These are phyloP conservation scores for Verticillium albo-atrum DNA, from an alignment of 2,329 filamentous ascomycete species.

Conservation along the genomic window DNA sequence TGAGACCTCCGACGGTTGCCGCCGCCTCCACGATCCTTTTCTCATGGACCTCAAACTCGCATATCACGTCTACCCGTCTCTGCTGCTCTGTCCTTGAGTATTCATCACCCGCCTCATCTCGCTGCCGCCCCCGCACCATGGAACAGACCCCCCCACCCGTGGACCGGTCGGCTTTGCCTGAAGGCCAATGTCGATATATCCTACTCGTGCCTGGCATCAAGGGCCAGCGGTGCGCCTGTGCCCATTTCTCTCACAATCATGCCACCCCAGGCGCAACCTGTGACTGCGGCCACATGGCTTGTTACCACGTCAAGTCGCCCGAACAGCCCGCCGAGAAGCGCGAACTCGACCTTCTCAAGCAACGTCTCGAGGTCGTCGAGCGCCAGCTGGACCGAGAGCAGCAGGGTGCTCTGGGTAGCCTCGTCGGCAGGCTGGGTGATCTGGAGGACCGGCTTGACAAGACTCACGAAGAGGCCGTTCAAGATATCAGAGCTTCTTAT, in stretches of 20 bases:
- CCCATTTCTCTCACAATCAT: slow-evolving; percentile 51
- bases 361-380: slow-evolving; percentile 40
- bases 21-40: background rate
- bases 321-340: slow-evolving; percentile 37
- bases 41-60: background rate
- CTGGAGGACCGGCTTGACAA: slow-evolving; percentile 52
- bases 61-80: background rate
- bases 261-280: slow-evolving; percentile 50
- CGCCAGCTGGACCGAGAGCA: slow-evolving; percentile 33
- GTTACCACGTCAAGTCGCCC: slow-evolving; percentile 49
- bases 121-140: background rate
- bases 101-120: background rate
- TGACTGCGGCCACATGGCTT: slow-evolving; percentile 56
- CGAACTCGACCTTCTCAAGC: slow-evolving; percentile 45
- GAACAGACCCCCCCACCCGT: background rate
- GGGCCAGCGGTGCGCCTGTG: slow-evolving; percentile 55
- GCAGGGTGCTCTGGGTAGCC: slow-evolving; percentile 29
- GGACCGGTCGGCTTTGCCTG: slow-evolving; percentile 36
- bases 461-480: slow-evolving; percentile 43
- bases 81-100: background rate
- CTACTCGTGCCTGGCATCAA: slow-evolving; percentile 51
- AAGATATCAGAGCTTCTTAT: slow-evolving; percentile 51
- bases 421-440: slow-evolving; percentile 41
- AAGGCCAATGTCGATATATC: slow-evolving; percentile 57
- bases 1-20: no score